phyloP scores from a whole-genome alignment of 2,329 filamentous ascomycete species.

The Huntiella decipiens region DNA sequence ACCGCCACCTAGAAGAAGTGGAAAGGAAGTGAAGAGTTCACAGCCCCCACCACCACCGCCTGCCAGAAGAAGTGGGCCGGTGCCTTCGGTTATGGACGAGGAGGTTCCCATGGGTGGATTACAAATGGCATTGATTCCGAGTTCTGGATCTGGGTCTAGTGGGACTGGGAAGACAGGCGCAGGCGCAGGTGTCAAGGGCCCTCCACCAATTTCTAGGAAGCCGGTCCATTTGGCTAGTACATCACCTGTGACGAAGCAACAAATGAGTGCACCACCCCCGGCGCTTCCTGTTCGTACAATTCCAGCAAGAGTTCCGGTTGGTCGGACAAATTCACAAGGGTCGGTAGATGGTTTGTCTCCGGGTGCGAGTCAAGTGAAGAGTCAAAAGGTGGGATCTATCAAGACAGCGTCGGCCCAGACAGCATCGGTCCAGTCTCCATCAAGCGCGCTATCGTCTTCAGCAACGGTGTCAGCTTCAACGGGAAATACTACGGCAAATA shows the following conservation, averaged over 20 bases:
- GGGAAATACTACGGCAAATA: no score
- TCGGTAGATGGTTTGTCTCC: background rate
- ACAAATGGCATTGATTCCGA: slow-evolving; percentile 9
- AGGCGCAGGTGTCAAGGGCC: slow-evolving; percentile 14
- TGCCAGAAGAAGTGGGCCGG: slow-evolving; percentile 5
- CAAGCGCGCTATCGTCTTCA: no score
- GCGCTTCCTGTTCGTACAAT: background rate
- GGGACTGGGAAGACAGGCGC: background rate
- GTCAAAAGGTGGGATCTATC: no score
- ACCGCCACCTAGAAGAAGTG: slow-evolving; percentile 23
- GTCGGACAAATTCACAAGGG: background rate
- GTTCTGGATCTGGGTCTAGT: background rate
- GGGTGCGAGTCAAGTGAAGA: background rate
- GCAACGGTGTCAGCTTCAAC: no score
- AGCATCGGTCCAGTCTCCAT: no score
- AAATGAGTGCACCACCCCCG: background rate
- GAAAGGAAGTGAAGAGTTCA: slow-evolving; percentile 5
- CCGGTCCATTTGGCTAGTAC: slow-evolving; percentile 29
- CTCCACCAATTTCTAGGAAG: slow-evolving; percentile 44
- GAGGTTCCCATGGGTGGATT: background rate
- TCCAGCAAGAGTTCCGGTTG: slow-evolving; percentile 1
- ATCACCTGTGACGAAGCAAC: background rate
- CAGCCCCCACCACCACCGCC: slow-evolving; percentile 4
- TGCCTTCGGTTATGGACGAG: slow-evolving; percentile 14
- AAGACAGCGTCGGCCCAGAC: no score